Percentiles rank a stretch among this genome's conserved stretches.
Conservation (phyloP, 192 early-diverging fungal species). For the Linnemannia schmuckeri region DNA sequence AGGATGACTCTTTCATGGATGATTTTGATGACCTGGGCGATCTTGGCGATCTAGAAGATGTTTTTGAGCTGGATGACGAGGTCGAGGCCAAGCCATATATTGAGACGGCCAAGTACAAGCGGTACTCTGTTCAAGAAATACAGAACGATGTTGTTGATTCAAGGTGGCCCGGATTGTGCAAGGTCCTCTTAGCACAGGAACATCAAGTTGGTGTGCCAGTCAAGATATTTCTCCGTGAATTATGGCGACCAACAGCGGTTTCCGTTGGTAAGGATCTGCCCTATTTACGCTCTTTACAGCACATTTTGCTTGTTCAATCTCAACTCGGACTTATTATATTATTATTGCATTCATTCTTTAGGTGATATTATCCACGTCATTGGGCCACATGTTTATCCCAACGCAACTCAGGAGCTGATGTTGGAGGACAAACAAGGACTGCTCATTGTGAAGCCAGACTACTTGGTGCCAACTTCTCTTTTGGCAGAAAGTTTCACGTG, state of each 20-base stretch:
- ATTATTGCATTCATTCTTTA: neutral
- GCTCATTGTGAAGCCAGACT: slow-evolving; percentile 86
- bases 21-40: slow-evolving; percentile 45
- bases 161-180: slow-evolving; percentile 25
- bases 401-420: slow-evolving; percentile 60
- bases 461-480: slow-evolving; percentile 80
- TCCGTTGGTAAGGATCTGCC: slow-evolving; percentile 3
- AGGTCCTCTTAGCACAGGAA: slow-evolving; percentile 22
- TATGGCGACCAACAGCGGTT: slow-evolving; percentile 19
- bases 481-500: slow-evolving; percentile 84
- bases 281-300: neutral
- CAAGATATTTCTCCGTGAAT: slow-evolving; percentile 27
- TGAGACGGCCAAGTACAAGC: slow-evolving; percentile 34
- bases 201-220: neutral
- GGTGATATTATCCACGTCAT: slow-evolving; percentile 80
- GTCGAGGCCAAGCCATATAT: neutral
- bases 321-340: neutral
- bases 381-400: slow-evolving; percentile 31
- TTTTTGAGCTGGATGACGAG: slow-evolving; percentile 22
- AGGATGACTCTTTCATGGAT: neutral
- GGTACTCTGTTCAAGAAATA: slow-evolving; percentile 17
- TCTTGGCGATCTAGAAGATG: slow-evolving; percentile 27
- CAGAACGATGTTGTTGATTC: slow-evolving; percentile 5
- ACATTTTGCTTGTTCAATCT: neutral
- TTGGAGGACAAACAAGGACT: slow-evolving; percentile 67